phyloP scores from a whole-genome alignment of 179 eudicot genomes.

The Amaranthus tricolor region DNA sequence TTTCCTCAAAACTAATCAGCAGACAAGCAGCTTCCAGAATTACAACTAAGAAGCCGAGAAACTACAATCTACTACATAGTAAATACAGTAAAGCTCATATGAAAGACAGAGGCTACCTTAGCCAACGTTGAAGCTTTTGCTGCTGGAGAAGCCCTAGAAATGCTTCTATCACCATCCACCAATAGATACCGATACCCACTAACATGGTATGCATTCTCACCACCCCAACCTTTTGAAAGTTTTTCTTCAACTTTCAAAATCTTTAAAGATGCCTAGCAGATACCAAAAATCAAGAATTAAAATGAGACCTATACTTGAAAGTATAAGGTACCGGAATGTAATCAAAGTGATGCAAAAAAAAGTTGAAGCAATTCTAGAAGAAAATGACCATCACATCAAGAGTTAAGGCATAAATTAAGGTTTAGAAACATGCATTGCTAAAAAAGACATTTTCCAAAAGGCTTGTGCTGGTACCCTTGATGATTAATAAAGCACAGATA shows the following conservation, averaged over 20 bases:
- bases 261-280: slow-evolving; percentile 68
- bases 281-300: slow-evolving; percentile 10
- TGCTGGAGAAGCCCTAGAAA: slow-evolving; percentile 90
- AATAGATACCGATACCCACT: slow-evolving; percentile 85
- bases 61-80: not conserved
- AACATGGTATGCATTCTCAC: slow-evolving; percentile 99
- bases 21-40: not conserved
- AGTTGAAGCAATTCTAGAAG: not conserved
- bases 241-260: slow-evolving; percentile 84
- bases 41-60: too few species aligned
- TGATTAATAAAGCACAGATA: too few species aligned
- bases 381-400: not conserved
- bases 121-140: slow-evolving; percentile 78
- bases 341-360: too few species aligned
- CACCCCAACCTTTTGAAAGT: slow-evolving; percentile 97
- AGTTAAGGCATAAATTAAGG: not conserved
- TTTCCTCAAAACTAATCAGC: not conserved
- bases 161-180: slow-evolving; percentile 79
- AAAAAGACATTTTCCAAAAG: not conserved
- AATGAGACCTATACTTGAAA: not conserved
- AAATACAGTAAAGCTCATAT: not conserved
- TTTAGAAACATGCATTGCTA: not conserved
- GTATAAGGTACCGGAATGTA: not conserved
- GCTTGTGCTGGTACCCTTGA: not conserved
- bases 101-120: slow-evolving; percentile 48